Evolutionary conservation across 202 grass and related monocot genomes (phyloP).

Genomic region (Digitaria exilis): DNA sequence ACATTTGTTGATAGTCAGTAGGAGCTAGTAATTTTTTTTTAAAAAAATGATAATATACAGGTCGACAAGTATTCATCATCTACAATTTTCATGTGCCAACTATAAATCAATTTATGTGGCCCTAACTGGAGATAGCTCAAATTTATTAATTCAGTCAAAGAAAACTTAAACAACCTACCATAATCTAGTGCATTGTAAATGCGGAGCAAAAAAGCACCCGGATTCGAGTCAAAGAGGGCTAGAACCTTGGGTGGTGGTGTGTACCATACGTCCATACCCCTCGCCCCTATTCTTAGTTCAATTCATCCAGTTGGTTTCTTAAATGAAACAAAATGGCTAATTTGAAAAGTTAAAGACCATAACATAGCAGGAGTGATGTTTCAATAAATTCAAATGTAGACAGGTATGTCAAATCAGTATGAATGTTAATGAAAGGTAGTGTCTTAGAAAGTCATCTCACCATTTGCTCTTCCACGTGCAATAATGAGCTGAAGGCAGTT

Average conservation of each 20-base stretch:
- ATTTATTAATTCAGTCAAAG: background rate
- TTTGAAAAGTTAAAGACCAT: constrained; percentile 39
- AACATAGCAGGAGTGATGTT: constrained; percentile 3
- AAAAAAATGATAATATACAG: background rate
- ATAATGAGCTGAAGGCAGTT: constrained; percentile 56
- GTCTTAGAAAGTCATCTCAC: constrained; percentile 41
- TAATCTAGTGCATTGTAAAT: background rate
- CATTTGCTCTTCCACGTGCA: constrained; percentile 62
- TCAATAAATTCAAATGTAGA: constrained; percentile 21
- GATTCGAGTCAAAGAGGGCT: background rate
- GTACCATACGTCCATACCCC: too few species aligned
- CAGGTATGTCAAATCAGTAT: constrained; percentile 1
- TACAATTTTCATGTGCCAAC: background rate
- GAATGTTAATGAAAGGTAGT: background rate
- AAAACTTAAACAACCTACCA: background rate
- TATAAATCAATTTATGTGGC: constrained; percentile 4
- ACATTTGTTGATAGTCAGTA: constrained; percentile 13
- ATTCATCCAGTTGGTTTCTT: background rate
- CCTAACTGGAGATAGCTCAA: background rate
- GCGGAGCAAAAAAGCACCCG: background rate
- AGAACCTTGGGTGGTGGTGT: background rate
- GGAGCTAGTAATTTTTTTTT: constrained; percentile 1
- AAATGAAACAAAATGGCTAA: background rate
- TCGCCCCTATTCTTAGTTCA: background rate
- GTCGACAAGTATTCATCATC: background rate